Evolutionary conservation across 2,329 filamentous ascomycete genomes (phyloP).

Genomic region (Epichloe glyceriae): DNA sequence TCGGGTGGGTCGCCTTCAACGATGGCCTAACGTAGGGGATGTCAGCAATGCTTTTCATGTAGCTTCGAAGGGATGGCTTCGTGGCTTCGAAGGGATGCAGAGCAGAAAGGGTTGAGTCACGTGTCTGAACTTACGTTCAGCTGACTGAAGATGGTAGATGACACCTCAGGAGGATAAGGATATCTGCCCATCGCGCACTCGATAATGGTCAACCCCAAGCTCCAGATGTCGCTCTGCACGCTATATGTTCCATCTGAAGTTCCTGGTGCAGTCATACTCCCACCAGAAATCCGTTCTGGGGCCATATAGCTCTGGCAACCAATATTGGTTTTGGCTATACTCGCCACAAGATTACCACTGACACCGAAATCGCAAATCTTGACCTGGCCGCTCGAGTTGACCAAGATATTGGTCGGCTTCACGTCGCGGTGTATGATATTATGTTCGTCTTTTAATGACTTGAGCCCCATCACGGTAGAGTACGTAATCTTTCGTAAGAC

Average conservation of each 20-base stretch:
- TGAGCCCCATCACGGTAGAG: constrained; percentile 80
- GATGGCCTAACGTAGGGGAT: constrained; percentile 55
- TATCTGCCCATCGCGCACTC: constrained; percentile 92
- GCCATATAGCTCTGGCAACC: constrained; percentile 99
- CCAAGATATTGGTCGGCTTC: constrained; percentile 95
- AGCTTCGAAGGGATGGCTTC: too few species aligned
- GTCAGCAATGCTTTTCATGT: constrained; percentile 3
- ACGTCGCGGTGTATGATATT: constrained; percentile 99
- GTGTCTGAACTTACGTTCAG: constrained; percentile 57
- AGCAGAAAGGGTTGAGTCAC: background rate
- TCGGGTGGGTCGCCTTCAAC: constrained; percentile 93
- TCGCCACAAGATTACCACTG: constrained; percentile 88
- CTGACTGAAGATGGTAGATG: constrained; percentile 96
- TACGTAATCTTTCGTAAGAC: constrained; percentile 84
- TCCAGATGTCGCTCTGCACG: constrained; percentile 98
- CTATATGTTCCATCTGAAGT: constrained; percentile 77
- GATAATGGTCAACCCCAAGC: constrained; percentile 82
- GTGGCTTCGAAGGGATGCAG: background rate
- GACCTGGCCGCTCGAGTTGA: constrained; percentile 79
- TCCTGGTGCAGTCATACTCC: constrained; percentile 59
- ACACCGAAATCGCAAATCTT: constrained; percentile 99
- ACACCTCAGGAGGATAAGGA: constrained; percentile 93
- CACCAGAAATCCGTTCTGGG: constrained; percentile 84
- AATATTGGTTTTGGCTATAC: constrained; percentile 97
- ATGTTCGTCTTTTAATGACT: constrained; percentile 90